These are phyloP conservation scores for Rubroshorea leprosula DNA, from an alignment of 345 rosid species.

Conservation along the genomic window DNA sequence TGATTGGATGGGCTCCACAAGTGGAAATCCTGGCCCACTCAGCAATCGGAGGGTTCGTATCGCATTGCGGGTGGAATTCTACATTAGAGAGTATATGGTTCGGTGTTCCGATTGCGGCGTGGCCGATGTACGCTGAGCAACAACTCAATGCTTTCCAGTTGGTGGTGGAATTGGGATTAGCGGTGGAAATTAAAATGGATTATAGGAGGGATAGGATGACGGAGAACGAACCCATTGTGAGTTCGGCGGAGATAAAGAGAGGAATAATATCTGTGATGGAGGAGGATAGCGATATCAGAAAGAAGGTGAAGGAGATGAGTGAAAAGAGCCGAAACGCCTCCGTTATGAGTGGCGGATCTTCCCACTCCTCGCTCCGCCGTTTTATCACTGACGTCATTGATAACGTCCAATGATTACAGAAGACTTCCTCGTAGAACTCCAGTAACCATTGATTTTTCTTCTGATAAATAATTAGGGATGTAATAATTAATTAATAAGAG, in stretches of 20 bases:
- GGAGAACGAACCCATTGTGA: not conserved
- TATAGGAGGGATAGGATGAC: too few species aligned
- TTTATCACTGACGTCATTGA: slow-evolving; percentile 21
- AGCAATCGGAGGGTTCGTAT: too few species aligned
- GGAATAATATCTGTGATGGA: slow-evolving; percentile 33
- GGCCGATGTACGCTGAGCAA: slow-evolving; percentile 35
- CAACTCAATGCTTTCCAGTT: slow-evolving; percentile 29
- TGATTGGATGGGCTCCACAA: too few species aligned
- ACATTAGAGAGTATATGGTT: too few species aligned
- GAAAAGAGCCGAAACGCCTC: slow-evolving; percentile 22
- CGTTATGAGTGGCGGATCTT: slow-evolving; percentile 34
- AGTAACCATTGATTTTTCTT: too few species aligned
- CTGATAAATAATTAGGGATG: too few species aligned
- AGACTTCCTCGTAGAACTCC: too few species aligned
- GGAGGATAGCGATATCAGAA: slow-evolving; percentile 22
- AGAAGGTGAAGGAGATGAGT: slow-evolving; percentile 26
- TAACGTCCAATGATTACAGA: not conserved
- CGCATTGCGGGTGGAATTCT: too few species aligned
- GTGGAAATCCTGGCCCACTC: too few species aligned
- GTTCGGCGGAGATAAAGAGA: slow-evolving; percentile 30
- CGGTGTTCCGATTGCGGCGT: slow-evolving; percentile 27
- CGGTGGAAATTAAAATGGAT: too few species aligned
- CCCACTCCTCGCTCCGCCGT: slow-evolving; percentile 16
- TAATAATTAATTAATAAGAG: too few species aligned
- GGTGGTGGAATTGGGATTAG: too few species aligned